Conservation (phyloP, 2,329 filamentous ascomycete species). For the Hymenoscyphus linearis region DNA sequence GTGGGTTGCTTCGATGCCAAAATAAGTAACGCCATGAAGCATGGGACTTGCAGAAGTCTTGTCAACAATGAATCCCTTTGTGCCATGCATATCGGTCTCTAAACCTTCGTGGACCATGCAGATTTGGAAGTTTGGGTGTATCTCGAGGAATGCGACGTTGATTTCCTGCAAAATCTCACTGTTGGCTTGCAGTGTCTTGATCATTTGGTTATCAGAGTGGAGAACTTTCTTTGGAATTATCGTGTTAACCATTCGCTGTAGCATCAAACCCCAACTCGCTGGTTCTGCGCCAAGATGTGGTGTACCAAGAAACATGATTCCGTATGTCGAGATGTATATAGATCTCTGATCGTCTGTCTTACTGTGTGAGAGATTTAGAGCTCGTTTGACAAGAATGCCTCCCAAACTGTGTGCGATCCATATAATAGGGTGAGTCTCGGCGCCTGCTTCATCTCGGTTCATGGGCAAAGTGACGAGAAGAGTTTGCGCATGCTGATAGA, state of each 20-base stretch:
- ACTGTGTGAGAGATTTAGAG: slow-evolving; percentile 59
- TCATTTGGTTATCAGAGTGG: slow-evolving; percentile 60
- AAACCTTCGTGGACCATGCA: slow-evolving; percentile 74
- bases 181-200: slow-evolving; percentile 66
- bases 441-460: slow-evolving; percentile 55
- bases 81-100: slow-evolving; percentile 63
- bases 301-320: slow-evolving; percentile 71
- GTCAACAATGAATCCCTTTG: slow-evolving; percentile 61
- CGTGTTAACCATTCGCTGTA: slow-evolving; percentile 63
- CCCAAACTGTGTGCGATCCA: slow-evolving; percentile 73
- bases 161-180: slow-evolving; percentile 72
- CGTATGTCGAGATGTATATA: slow-evolving; percentile 70
- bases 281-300: slow-evolving; percentile 67
- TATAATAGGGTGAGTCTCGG: slow-evolving; percentile 61
- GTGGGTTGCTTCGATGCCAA: slow-evolving; percentile 70
- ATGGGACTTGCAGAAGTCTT: slow-evolving; percentile 64
- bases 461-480: slow-evolving; percentile 57
- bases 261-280: slow-evolving; percentile 60
- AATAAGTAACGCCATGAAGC: slow-evolving; percentile 64
- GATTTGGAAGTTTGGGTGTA: slow-evolving; percentile 65
- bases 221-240: slow-evolving; percentile 62
- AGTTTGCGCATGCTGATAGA: slow-evolving; percentile 67
- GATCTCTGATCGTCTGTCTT: slow-evolving; percentile 61
- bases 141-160: slow-evolving; percentile 66
- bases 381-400: slow-evolving; percentile 66